A percentile compares a stretch with the other conserved stretches of the same genome.
Evolutionary conservation across 352 stramenopile genomes (phyloP).

Genomic region (Aphanomyces stellatus): DNA sequence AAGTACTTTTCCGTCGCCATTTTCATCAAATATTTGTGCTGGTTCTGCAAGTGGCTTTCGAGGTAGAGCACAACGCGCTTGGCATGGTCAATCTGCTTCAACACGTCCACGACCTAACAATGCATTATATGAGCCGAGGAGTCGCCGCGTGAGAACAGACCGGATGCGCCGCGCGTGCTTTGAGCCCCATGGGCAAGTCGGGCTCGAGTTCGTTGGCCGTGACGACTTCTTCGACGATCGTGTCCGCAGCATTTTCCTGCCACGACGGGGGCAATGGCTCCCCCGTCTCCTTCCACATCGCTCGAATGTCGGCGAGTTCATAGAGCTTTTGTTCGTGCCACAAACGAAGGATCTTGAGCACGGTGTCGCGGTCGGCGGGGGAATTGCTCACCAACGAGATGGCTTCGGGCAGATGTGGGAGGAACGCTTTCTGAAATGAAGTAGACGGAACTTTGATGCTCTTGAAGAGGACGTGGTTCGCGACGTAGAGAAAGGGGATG

Average conservation of each 20-base stretch:
- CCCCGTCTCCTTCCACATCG: slow-evolving; percentile 69
- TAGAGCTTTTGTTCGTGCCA: slow-evolving; percentile 74
- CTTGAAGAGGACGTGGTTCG: slow-evolving; percentile 80
- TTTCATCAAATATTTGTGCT: slow-evolving; percentile 48
- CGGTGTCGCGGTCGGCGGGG: slow-evolving; percentile 68
- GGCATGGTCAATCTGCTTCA: slow-evolving; percentile 77
- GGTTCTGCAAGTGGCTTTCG: slow-evolving; percentile 43
- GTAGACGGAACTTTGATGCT: slow-evolving; percentile 31
- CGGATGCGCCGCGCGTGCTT: slow-evolving; percentile 62
- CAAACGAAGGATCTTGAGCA: slow-evolving; percentile 58
- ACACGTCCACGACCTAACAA: slow-evolving; percentile 36
- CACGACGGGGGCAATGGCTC: slow-evolving; percentile 47
- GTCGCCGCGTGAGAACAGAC: neutral
- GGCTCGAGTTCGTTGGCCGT: slow-evolving; percentile 30
- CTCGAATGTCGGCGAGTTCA: slow-evolving; percentile 40
- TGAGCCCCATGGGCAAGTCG: slow-evolving; percentile 63
- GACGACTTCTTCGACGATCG: slow-evolving; percentile 23
- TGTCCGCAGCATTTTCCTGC: neutral
- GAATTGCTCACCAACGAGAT: slow-evolving; percentile 79
- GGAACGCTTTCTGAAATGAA: slow-evolving; percentile 18
- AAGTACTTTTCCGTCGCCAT: slow-evolving; percentile 40
- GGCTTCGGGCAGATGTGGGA: slow-evolving; percentile 48
- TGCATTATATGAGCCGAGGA: neutral
- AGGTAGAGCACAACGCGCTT: slow-evolving; percentile 57
- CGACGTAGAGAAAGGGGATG: slow-evolving; percentile 74